Evolutionary conservation across 768 basidiomycete species (phyloP), one percentile per base, ranked within the genome.

Genomic region (Xerocomellus dryophilus): DNA sequence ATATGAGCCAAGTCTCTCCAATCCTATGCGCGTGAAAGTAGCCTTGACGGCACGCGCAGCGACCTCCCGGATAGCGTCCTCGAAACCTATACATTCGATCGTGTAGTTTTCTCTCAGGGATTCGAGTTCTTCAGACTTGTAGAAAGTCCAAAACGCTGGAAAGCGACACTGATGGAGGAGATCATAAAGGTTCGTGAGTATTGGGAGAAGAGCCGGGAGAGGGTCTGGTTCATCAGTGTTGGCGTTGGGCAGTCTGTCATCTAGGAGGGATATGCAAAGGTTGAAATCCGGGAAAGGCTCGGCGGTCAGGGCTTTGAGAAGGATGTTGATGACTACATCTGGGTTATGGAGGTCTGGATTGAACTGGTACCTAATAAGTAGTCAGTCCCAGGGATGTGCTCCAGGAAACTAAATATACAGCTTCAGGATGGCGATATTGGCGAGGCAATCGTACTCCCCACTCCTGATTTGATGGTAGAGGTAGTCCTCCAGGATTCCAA

Each of bases 391-490:
- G 20, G 11, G 18, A 47, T n/a, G 20, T 3, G 17, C 36, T 34
- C 35, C 20, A 58, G 47, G 50, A 23, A 46, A 38, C 25, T 14
- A 41, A 31, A 47, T 81, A 35, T 61, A 94, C 90, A 98, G 76
- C 74, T 98, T 98, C 44, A 98, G 71, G 58, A 97, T 93, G 45
- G 95, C 95, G 38, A 98, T 78, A 74, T 98, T 98, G 29, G 96
- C 93, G 39, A 98, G 81, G 63, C 91, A 87, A 71, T 99, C 96
- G 63, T 98, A 98, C 68, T 93, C 89, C 61, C 88, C 86, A 64
- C 84, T 88, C 61, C 88, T 81, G 58, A 93, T 92, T 73, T 99
- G 96, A 69, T 92, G 87, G 71, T 91, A 92, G 55, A 98, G 84
- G 74, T 98, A 98, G 69, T 98, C 96, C 74, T 98, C 96, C 54